Evolutionary conservation across 805 yeast species (phyloP), one percentile per base, ranked within the genome.

Genomic region (Cyberlindnera mrakii): DNA sequence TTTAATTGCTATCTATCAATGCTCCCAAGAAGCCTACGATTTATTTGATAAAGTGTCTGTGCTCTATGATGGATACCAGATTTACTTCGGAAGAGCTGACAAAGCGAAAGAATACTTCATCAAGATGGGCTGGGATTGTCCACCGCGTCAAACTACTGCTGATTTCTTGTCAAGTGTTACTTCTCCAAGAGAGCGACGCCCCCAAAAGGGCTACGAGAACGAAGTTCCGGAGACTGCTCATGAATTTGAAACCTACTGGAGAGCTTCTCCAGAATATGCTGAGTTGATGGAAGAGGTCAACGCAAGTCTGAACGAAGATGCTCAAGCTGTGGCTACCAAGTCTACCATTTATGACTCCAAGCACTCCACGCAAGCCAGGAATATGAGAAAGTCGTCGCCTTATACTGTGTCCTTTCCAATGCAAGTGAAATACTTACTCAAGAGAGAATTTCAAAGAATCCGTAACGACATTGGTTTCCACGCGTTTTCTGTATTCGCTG

Each of bases 1-100:
- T 6, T 59, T 80, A 42, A 74, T 82, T 45, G 81, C 85, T 30
- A 77, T 82, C 37, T 75, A 77, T 53, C 81, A 76, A 57, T 73
- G 78, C 49, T 68, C 77, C n/a, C 77, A 75, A 57, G 72, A 70
- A 46, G 75, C 77, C 29, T 77, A 75, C 52, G 76, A 75, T 38
- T 55, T 73, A 42, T 77, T 77, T 49, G 77, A 75, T 55, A 75
- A 74, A 47, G 80, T 74, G 8, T 63, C 67, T 42, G 68, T 78
- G 30, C 56, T 78, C 35, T 77, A 78, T 57, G 78, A 74, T 46
- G 82, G 82, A 39, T 63, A 70, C 50, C 81, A 78, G 58, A 72
- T 78, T 40, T 78, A 49, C 60, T 78, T 66, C 43, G 84, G 84
- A 45, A 56, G 64, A 16, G 65, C 71, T 20, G 58, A 58, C 25